A percentile compares a stretch with the other conserved stretches of the same genome.
Evolutionary conservation across 768 basidiomycete genomes (phyloP).

Genomic region (Tylopilus balloui): DNA sequence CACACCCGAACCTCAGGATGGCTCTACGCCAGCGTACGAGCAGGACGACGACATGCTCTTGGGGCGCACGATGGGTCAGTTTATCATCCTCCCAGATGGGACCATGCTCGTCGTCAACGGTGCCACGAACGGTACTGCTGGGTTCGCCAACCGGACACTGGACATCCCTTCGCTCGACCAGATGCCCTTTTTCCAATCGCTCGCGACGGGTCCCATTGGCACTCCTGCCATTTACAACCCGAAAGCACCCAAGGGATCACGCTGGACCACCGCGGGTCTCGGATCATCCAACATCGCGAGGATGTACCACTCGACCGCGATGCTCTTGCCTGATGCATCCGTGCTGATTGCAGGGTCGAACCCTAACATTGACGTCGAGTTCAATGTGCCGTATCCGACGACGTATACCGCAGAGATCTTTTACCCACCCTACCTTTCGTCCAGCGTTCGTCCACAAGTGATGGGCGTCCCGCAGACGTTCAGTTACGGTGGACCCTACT

Average conservation of each 20-base stretch:
- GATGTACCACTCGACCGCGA: slow-evolving; percentile 87
- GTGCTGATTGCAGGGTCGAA: slow-evolving; percentile 91
- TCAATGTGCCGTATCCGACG: slow-evolving; percentile 61
- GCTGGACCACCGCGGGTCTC: slow-evolving; percentile 70
- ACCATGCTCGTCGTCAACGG: slow-evolving; percentile 82
- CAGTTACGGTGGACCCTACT: slow-evolving; percentile 76
- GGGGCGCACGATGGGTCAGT: slow-evolving; percentile 87
- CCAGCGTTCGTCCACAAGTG: slow-evolving; percentile 62
- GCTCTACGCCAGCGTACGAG: slow-evolving; percentile 52
- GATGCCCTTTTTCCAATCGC: slow-evolving; percentile 69
- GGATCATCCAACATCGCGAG: slow-evolving; percentile 62
- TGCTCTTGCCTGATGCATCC: slow-evolving; percentile 84
- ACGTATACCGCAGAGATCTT: slow-evolving; percentile 82
- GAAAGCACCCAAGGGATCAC: slow-evolving; percentile 59
- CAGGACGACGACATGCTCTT: slow-evolving; percentile 74
- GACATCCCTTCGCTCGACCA: slow-evolving; percentile 36
- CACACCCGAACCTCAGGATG: slow-evolving; percentile 77
- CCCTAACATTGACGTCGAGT: slow-evolving; percentile 81
- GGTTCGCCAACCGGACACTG: slow-evolving; percentile 62
- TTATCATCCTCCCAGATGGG: slow-evolving; percentile 77
- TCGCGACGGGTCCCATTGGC: slow-evolving; percentile 76
- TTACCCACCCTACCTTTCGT: slow-evolving; percentile 86
- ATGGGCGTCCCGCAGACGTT: slow-evolving; percentile 68
- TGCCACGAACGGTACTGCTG: slow-evolving; percentile 81
- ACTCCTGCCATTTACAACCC: slow-evolving; percentile 85